These are phyloP conservation scores for Alloteropsis semialata DNA, from an alignment of 176 grass and related monocot species.

Conservation along the genomic window DNA sequence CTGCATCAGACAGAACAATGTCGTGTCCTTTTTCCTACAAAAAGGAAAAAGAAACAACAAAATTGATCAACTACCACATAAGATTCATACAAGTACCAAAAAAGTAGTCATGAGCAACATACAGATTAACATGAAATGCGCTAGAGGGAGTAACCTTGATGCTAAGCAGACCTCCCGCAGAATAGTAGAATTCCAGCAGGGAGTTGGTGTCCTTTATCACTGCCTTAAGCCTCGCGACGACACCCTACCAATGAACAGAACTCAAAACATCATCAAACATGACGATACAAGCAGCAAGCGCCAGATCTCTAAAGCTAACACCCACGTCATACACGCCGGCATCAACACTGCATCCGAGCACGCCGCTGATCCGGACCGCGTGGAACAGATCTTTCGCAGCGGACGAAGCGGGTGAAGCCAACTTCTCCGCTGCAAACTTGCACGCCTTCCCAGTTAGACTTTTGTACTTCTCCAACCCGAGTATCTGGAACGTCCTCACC, in stretches of 20 bases:
- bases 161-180: slow-evolving; percentile 61
- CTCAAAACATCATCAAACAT: slow-evolving; percentile 26
- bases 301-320: slow-evolving; percentile 24
- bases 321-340: slow-evolving; percentile 44
- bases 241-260: slow-evolving; percentile 39
- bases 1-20: slow-evolving; percentile 55
- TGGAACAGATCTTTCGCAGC: slow-evolving; percentile 63
- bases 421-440: slow-evolving; percentile 38
- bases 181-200: slow-evolving; percentile 81
- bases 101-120: background rate
- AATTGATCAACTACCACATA: background rate
- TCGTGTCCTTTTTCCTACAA: slow-evolving; percentile 70
- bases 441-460: slow-evolving; percentile 32
- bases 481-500: slow-evolving; percentile 50
- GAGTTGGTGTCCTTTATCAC: slow-evolving; percentile 75
- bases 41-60: background rate
- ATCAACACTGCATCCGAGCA: slow-evolving; percentile 42
- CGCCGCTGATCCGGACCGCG: slow-evolving; percentile 42
- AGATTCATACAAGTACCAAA: background rate
- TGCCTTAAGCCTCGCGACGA: slow-evolving; percentile 54
- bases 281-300: background rate
- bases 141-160: slow-evolving; percentile 53
- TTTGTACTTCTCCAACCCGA: slow-evolving; percentile 41
- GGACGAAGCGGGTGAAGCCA: slow-evolving; percentile 31
- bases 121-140: background rate